Conservation (phyloP, 140 eudicot genomes). For the Stevia rebaudiana region DNA sequence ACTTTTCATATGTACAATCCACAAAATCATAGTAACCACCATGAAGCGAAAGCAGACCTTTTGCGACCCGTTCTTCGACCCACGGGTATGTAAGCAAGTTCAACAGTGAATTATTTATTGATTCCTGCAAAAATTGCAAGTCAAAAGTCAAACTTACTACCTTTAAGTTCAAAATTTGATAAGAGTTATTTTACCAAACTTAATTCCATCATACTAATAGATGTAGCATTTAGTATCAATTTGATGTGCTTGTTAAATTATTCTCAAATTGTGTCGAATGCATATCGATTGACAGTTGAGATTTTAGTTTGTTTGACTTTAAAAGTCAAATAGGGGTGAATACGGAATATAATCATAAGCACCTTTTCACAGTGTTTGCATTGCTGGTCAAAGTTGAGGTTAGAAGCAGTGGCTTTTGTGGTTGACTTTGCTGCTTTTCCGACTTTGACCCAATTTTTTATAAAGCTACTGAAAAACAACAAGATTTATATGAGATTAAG, state of each 20-base stretch:
- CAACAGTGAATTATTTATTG: slow-evolving; percentile 64
- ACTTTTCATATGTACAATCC: slow-evolving; percentile 84
- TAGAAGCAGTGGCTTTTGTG: slow-evolving; percentile 66
- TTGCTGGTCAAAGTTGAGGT: slow-evolving; percentile 84
- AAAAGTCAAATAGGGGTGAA: background rate
- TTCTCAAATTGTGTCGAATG: background rate
- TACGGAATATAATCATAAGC: background rate
- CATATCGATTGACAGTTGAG: background rate
- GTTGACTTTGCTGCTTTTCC: slow-evolving; percentile 66
- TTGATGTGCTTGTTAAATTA: slow-evolving; percentile 3
- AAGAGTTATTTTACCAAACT: background rate
- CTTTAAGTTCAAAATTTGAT: background rate
- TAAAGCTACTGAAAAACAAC: slow-evolving; percentile 67
- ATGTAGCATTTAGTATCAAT: background rate
- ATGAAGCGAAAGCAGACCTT: slow-evolving; percentile 68
- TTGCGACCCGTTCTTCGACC: slow-evolving; percentile 64
- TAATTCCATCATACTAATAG: background rate
- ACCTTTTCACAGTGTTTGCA: slow-evolving; percentile 97
- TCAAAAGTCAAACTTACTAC: slow-evolving; percentile 2
- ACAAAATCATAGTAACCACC: slow-evolving; percentile 92
- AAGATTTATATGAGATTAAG: slow-evolving; percentile 6
- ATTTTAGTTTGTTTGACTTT: background rate
- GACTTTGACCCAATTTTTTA: slow-evolving; percentile 65
- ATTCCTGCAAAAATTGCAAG: slow-evolving; percentile 52
- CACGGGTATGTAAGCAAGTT: slow-evolving; percentile 90